Conservation (phyloP, 768 basidiomycete genomes). For the Hysterangium stoloniferum region DNA sequence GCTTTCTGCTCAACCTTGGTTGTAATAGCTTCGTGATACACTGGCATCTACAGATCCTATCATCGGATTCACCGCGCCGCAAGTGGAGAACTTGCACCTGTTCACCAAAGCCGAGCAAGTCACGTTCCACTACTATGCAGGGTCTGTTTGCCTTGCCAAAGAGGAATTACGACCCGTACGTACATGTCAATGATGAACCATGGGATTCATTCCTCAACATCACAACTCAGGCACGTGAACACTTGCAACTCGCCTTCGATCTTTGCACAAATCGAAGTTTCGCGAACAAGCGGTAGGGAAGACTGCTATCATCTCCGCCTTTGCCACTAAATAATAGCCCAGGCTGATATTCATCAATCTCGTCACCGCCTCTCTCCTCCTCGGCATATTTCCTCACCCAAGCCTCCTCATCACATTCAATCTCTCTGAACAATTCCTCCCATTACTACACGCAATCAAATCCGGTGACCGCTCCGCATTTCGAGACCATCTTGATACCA, state of each 20-base stretch:
- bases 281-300: slow-evolving; percentile 4
- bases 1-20: not conserved
- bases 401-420: slow-evolving; percentile 3
- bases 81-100: slow-evolving; percentile 8
- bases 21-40: slow-evolving; percentile 3
- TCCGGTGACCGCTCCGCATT: slow-evolving; percentile 8
- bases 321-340: not conserved
- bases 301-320: not conserved
- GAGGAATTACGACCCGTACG: slow-evolving; percentile 7
- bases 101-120: slow-evolving; percentile 13
- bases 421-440: slow-evolving; percentile 5
- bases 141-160: slow-evolving; percentile 6
- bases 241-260: slow-evolving; percentile 8
- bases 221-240: slow-evolving; percentile 4
- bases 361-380: slow-evolving; percentile 6
- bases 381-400: slow-evolving; percentile 7
- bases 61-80: slow-evolving; percentile 5
- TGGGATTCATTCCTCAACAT: not conserved
- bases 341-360: slow-evolving; percentile 11
- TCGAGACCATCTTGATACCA: slow-evolving; percentile 4
- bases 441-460: slow-evolving; percentile 7
- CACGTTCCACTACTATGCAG: slow-evolving; percentile 11
- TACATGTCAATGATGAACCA: not conserved
- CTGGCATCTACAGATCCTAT: slow-evolving; percentile 10
- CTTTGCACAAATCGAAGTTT: slow-evolving; percentile 10